Percentiles rank a stretch among this genome's conserved stretches.
Evolutionary conservation across 768 basidiomycete species (phyloP).

Genomic region (Leccinum rimulosum): DNA sequence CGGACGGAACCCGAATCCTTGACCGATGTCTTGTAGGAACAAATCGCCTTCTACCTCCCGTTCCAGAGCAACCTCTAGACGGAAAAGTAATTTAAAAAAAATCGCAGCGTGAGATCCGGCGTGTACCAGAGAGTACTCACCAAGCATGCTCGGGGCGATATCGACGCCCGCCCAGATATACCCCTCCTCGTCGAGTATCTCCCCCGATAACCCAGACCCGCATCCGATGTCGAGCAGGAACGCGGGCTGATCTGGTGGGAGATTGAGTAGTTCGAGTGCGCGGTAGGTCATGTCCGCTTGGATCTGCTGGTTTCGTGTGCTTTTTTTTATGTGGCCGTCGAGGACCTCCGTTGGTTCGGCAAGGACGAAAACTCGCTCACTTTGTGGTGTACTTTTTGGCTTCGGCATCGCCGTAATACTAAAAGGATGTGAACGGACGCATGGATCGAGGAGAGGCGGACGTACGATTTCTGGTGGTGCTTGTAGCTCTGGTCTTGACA

Average conservation of each 20-base stretch:
- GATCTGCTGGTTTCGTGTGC: conserved; percentile 93
- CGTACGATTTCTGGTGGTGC: conserved; percentile 88
- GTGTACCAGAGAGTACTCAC: conserved; percentile 43
- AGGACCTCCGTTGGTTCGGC: background rate
- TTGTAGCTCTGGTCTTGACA: conserved; percentile 87
- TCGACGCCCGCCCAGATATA: conserved; percentile 93
- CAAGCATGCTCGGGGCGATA: conserved; percentile 95
- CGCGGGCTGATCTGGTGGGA: conserved; percentile 76
- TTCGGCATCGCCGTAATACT: conserved; percentile 97
- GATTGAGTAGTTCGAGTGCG: conserved; percentile 84
- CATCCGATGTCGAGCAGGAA: conserved; percentile 95
- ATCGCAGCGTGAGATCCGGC: background rate
- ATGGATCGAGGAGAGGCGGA: background rate
- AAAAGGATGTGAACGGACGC: conserved; percentile 2
- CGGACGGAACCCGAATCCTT: conserved; percentile 95
- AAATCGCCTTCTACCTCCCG: conserved; percentile 95
- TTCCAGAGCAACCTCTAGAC: conserved; percentile 84
- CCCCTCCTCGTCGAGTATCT: conserved; percentile 93
- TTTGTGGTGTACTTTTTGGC: conserved; percentile 97
- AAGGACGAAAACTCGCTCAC: conserved; percentile 41
- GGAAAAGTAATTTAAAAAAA: no score
- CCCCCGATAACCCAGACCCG: conserved; percentile 94
- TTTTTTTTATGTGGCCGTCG: conserved; percentile 41
- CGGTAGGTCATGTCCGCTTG: conserved; percentile 98
- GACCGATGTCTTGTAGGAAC: conserved; percentile 96